These are phyloP conservation scores for Globisporangium camurandrum DNA, from an alignment of 352 stramenopile genomes.

Conservation along the genomic window DNA sequence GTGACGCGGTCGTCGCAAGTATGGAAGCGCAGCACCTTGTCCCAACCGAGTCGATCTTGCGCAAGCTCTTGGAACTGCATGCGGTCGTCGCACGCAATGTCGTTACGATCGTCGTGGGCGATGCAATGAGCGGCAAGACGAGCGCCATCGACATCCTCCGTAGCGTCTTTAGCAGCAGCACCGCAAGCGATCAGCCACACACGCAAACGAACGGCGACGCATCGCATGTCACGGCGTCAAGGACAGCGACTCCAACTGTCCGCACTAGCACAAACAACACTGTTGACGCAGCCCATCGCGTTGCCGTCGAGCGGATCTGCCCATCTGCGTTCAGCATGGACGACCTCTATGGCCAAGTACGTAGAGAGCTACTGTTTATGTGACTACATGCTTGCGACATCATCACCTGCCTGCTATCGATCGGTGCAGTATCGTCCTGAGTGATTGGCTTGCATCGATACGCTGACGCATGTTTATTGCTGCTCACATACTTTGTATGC, in stretches of 20 bases:
- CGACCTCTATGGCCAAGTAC: constrained; percentile 42
- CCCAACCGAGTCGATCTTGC: constrained; percentile 32
- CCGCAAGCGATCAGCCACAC: too few species aligned
- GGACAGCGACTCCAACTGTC: too few species aligned
- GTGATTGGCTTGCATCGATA: too few species aligned
- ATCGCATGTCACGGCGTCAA: too few species aligned
- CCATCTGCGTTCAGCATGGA: constrained; percentile 29
- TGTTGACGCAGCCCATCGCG: background rate
- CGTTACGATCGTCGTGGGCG: constrained; percentile 41
- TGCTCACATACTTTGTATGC: background rate
- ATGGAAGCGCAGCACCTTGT: constrained; percentile 20
- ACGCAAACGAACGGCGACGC: too few species aligned
- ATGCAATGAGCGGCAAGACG: constrained; percentile 49
- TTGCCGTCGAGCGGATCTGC: constrained; percentile 25
- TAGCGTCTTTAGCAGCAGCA: constrained; percentile 13
- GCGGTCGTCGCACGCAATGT: constrained; percentile 28
- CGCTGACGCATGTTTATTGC: background rate
- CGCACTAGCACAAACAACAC: too few species aligned
- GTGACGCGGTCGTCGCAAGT: constrained; percentile 18
- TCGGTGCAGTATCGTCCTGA: too few species aligned
- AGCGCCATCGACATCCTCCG: constrained; percentile 38
- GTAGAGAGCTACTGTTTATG: background rate
- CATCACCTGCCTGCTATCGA: too few species aligned
- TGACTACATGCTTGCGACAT: too few species aligned
- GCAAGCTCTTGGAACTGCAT: constrained; percentile 59